Percentiles rank a stretch among this genome's conserved stretches.
These are phyloP conservation scores for Grifola frondosa DNA, from an alignment of 1,284 basidiomycete species.

Conservation along the genomic window DNA sequence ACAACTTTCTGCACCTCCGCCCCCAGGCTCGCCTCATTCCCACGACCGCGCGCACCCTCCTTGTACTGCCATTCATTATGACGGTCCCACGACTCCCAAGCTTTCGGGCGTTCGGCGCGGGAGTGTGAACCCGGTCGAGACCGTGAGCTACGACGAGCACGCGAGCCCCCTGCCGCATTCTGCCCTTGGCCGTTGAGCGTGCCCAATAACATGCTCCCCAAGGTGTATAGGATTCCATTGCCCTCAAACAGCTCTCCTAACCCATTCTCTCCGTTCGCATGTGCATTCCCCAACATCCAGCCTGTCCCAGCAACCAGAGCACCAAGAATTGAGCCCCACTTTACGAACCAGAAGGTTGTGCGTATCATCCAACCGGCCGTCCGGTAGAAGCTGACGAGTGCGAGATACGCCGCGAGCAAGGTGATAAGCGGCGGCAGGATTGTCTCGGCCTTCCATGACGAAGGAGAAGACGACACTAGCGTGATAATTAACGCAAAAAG, in stretches of 20 bases:
- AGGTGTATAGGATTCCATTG: slow-evolving; percentile 36
- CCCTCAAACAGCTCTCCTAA: slow-evolving; percentile 20
- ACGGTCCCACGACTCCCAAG: slow-evolving; percentile 66
- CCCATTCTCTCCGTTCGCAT: slow-evolving; percentile 33
- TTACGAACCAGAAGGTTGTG: slow-evolving; percentile 63
- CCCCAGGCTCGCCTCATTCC: slow-evolving; percentile 25
- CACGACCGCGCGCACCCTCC: slow-evolving; percentile 29
- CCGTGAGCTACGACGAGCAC: slow-evolving; percentile 20
- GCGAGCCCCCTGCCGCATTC: slow-evolving; percentile 31
- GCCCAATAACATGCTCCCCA: slow-evolving; percentile 45
- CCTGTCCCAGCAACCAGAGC: slow-evolving; percentile 49
- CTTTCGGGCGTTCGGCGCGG: slow-evolving; percentile 43
- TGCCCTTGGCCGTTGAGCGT: slow-evolving; percentile 43
- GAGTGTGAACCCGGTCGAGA: slow-evolving; percentile 24
- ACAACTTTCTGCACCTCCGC: slow-evolving; percentile 43
- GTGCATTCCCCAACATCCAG: slow-evolving; percentile 47
- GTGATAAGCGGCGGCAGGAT: slow-evolving; percentile 73
- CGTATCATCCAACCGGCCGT: slow-evolving; percentile 74
- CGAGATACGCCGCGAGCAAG: slow-evolving; percentile 69
- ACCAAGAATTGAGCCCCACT: slow-evolving; percentile 68
- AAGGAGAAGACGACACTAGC: slow-evolving; percentile 49
- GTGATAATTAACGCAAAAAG: slow-evolving; percentile 46
- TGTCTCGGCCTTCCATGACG: slow-evolving; percentile 63
- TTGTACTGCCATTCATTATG: slow-evolving; percentile 61
- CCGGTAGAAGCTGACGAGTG: slow-evolving; percentile 68